Evolutionary conservation across 2,329 filamentous ascomycete genomes (phyloP), one percentile per base, ranked within the genome.

Genomic region (Aspergillus nomiae): DNA sequence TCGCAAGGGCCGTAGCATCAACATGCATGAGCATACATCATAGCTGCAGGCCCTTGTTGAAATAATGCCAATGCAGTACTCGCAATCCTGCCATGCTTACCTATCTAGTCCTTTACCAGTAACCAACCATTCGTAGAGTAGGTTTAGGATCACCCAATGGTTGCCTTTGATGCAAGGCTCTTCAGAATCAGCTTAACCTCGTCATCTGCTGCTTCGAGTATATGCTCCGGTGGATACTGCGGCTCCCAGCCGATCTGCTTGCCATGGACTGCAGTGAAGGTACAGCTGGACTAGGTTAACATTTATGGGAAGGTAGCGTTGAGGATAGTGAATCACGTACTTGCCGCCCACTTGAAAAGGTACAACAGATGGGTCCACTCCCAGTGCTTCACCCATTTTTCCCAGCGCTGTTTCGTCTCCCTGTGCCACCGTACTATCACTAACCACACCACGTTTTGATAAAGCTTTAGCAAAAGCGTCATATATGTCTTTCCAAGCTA

Each of bases 401-500:
- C 74, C 72, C 9, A 84, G 59, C 1, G 69, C 74, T 3, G 69
- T 63, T 4, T 77, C 73, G 54, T 80, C 74, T 0, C 80, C 82
- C 7, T 66, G 38, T 1, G 66, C 61, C 0, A 86, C 76, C 0
- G 63, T 64, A 0, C 73, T 73, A 45, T 80, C 77, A 6, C 74
- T 72, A 8, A 86, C 70, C 8, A 81, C 65, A 1, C 73, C 70
- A 1, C 78, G 75, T 63, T 81, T 78, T 1, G 70, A 72, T 11
- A 86, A 69, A 1, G 77, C 70, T 19, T 69, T 69, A 0, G 79
- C 83, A 63, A 86, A 79, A 2, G 80, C 78, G 5, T 60, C 65
- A 69, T 86, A 86, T 0, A 87, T 59, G 58, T 85, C 82, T 19
- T 81, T 74, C 85, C 84, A 87, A 0, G 76, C 76, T 5, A 86